Conservation (phyloP, 106 monocot genomes). For the Chionographis japonica region DNA sequence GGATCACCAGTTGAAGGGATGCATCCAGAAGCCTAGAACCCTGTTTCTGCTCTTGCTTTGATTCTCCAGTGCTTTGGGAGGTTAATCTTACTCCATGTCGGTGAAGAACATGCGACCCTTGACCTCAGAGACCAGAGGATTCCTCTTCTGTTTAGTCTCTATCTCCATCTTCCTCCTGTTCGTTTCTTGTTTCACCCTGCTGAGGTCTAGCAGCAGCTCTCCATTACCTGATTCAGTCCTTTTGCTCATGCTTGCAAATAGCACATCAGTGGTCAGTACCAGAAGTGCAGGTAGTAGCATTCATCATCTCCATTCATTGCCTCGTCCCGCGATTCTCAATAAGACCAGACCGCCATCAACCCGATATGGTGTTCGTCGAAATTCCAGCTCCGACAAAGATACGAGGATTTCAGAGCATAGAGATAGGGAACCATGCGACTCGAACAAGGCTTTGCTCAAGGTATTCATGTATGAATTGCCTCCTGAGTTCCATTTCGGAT, state of each 20-base stretch:
- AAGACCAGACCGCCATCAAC: neutral
- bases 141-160: conserved; percentile 28
- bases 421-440: conserved; percentile 7
- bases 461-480: conserved; percentile 74
- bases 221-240: conserved; percentile 24
- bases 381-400: neutral
- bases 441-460: conserved; percentile 24
- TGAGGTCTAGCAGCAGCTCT: conserved; percentile 15
- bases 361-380: conserved; percentile 2
- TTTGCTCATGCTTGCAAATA: conserved; percentile 21
- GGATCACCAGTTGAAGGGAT: no score
- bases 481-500: conserved; percentile 55
- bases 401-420: neutral
- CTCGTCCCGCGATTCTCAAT: neutral
- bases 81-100: neutral
- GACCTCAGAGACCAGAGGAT: conserved; percentile 28
- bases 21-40: no score
- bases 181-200: conserved; percentile 30
- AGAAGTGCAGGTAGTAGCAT: neutral
- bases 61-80: no score
- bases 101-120: conserved; percentile 21
- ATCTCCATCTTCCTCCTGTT: conserved; percentile 38
- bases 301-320: neutral
- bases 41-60: no score
- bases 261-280: conserved; percentile 2